Conservation (phyloP, 2,329 filamentous ascomycete species). For the Ramularia collo-cygni region DNA sequence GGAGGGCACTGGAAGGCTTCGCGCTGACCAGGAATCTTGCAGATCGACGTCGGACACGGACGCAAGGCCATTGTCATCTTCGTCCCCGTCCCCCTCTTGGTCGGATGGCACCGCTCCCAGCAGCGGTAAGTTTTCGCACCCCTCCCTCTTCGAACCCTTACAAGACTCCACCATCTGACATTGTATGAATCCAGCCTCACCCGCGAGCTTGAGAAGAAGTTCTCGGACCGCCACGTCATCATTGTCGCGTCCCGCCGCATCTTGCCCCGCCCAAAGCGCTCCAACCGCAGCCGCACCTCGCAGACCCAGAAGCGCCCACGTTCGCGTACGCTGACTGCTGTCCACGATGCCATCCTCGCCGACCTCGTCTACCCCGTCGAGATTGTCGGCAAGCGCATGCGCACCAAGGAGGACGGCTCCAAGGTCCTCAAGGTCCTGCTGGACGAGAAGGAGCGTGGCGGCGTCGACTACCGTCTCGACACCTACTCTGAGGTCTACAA, state of each 20-base stretch:
- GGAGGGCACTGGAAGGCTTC: conserved; percentile 50
- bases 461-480: conserved; percentile 98
- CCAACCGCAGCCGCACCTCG: conserved; percentile 88
- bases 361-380: conserved; percentile 99
- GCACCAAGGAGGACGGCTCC: conserved; percentile 97
- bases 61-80: conserved; percentile 99
- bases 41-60: conserved; percentile 99
- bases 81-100: conserved; percentile 98
- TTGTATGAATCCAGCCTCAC: conserved; percentile 62
- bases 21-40: conserved; percentile 50
- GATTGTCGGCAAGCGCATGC: conserved; percentile 98
- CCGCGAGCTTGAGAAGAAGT: conserved; percentile 99
- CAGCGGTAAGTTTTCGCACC: conserved; percentile 70
- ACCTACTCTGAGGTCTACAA: conserved; percentile 99
- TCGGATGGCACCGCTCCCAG: conserved; percentile 98
- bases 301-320: conserved; percentile 99
- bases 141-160: neutral
- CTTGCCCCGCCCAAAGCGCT: conserved; percentile 96
- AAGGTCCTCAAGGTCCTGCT: conserved; percentile 99
- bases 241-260: conserved; percentile 99
- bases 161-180: neutral
- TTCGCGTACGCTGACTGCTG: conserved; percentile 93
- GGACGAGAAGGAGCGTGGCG: conserved; percentile 99
- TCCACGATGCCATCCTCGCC: conserved; percentile 95
- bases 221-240: conserved; percentile 99